Evolutionary conservation across 306 rosid species (phyloP), one percentile per base, ranked within the genome.

Genomic region (Quercus dentata): DNA sequence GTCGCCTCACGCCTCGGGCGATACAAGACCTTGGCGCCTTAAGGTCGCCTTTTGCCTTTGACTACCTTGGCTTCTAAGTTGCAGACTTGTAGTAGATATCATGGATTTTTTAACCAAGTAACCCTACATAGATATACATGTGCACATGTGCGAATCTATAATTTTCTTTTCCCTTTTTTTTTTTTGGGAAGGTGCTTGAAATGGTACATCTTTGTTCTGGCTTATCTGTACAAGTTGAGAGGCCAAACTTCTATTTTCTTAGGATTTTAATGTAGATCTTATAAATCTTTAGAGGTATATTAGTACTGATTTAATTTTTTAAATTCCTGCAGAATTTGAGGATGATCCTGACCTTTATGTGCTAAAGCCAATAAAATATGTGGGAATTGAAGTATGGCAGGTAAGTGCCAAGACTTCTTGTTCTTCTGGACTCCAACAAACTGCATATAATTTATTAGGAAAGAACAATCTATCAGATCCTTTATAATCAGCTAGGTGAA

Each of bases 361-460:
- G 83, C 85, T 90, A 78, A 95, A 78, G 87, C 97, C 99, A 69
- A 89, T 95, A 17, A 95, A 95, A 83, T 92, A 91, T 74, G 98
- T 95, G 23, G 99, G 99, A 69, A 84, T 95, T 74, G 99, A 95
- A 89, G 97, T 95, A 81, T 95, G 99, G 99, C 99, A 95, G 97
- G 99, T 95, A 71, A 59, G 83, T 74, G 54, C 62, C 58, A 67
- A 27, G 56, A 71, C 54, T 74, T 64, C 18, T 25, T 54, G 35
- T 25, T 51, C 51, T 54, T 73, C 49, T 67, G 51, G 25, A 31
- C 25, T 19, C 52, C 8, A n/a, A 33, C 49, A 3, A 67, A 15
- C 25, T 33, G 38, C 72, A 3, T 35, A 38, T 38, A 7, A 38
- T 38, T 38, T 35, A 67, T 19, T 63, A 10, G n/a, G 15, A 46